Conservation (phyloP, 2,329 filamentous ascomycete species). For the Byssochlamys sp. region DNA sequence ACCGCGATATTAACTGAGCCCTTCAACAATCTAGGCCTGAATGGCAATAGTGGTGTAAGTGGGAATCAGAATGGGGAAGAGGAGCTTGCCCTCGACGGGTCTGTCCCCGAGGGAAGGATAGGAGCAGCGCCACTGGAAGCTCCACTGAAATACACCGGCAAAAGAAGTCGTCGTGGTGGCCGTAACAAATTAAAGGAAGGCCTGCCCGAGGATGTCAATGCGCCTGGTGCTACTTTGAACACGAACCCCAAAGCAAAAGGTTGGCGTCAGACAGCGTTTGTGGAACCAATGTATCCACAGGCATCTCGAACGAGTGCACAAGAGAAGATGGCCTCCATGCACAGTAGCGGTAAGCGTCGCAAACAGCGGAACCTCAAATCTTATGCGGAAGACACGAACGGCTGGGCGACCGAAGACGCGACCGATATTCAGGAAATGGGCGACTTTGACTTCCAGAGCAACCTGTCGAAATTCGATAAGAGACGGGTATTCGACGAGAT, state of each 20-base stretch:
- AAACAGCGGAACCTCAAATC: slow-evolving; percentile 35
- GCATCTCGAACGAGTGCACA: slow-evolving; percentile 7
- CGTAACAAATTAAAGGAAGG: slow-evolving; percentile 39
- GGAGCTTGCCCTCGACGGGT: slow-evolving; percentile 11
- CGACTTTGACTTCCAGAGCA: slow-evolving; percentile 86
- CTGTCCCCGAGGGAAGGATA: slow-evolving; percentile 11
- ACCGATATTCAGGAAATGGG: slow-evolving; percentile 88
- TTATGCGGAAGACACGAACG: slow-evolving; percentile 56
- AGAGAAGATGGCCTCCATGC: slow-evolving; percentile 1
- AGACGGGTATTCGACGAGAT: slow-evolving; percentile 84
- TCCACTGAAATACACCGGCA: slow-evolving; percentile 18
- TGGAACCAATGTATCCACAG: slow-evolving; percentile 45
- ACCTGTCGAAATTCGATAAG: slow-evolving; percentile 91
- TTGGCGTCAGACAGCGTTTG: slow-evolving; percentile 58
- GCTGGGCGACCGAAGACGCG: slow-evolving; percentile 92
- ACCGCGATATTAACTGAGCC: slow-evolving; percentile 37
- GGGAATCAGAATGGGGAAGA: slow-evolving; percentile 5
- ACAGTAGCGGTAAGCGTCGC: slow-evolving; percentile 31
- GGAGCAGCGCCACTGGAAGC: slow-evolving; percentile 15
- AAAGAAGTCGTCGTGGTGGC: slow-evolving; percentile 38
- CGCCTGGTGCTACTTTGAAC: slow-evolving; percentile 23
- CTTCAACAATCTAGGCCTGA: slow-evolving; percentile 34
- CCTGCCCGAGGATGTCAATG: slow-evolving; percentile 26
- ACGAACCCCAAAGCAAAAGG: slow-evolving; percentile 47
- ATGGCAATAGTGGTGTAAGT: slow-evolving; percentile 15